Base-by-base conservation (phyloP, 2,329 filamentous ascomycete species). In the Epichloe bromicola region DNA sequence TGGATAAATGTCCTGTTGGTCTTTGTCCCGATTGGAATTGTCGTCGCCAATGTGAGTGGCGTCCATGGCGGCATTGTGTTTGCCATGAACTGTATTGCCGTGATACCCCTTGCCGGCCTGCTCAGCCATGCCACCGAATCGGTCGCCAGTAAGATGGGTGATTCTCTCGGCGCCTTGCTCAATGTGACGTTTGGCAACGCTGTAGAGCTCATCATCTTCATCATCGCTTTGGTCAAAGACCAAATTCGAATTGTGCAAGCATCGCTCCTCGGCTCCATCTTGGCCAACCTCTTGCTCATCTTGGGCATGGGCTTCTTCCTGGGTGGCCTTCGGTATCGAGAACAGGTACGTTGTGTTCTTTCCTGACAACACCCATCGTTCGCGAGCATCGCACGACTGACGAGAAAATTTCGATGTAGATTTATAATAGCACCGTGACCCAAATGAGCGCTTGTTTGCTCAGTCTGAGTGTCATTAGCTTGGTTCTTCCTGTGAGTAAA, bases 381-480 rank as follows among this genome's bases (percentile, higher is more conserved):
- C 3, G 0, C 8, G 20, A 8, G 15, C 7, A n/a, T n/a, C n/a
- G 10, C 4, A 11, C 12, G 14, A 36, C 37, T 39, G 8, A 50
- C 54, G 38, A 38, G 15, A 14, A 23, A 58, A 37, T 23, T 34
- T 5, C 1, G 8, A 4, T 33, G 5, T 50, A 86, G 79, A 83
- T 96, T 55, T 96, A 95, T 70, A 96, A 95, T 70, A 93, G 83
- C 68, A 95, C 88, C 20, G 88, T 95, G 53, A 95, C 89, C 1
- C 89, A 96, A 65, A 95, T 95, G 88, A 95, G 88, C 64, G 90
- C 90, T 48, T 95, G 88, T 70, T 74, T 96, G 59, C 78, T 96
- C 58, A 94, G 88, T 72, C 68, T 95, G 67, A 90, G 86, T 62
- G 90, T 95, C 54, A 90, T 88, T 68, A 95, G 89, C 71, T 74